phyloP scores from a whole-genome alignment of 805 yeast species.

The Jamesozyma gamospora region DNA sequence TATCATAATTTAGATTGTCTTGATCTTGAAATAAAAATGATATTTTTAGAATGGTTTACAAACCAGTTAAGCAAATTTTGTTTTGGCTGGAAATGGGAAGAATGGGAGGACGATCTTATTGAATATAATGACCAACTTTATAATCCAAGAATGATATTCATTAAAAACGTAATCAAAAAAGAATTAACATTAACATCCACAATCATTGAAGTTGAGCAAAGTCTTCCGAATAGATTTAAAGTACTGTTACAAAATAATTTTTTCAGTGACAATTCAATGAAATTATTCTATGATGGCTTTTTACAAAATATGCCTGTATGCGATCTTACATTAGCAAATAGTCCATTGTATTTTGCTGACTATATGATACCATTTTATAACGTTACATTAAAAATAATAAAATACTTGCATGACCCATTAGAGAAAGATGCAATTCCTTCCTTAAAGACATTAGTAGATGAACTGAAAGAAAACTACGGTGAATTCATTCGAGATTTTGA shows the following conservation, averaged over 20 bases:
- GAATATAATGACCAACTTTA: conserved; percentile 33
- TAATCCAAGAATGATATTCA: conserved; percentile 63
- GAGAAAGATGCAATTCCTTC: conserved; percentile 15
- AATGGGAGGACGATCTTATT: conserved; percentile 57
- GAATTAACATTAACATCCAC: conserved; percentile 68
- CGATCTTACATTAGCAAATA: conserved; percentile 16
- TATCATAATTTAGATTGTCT: conserved; percentile 50
- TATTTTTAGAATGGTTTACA: conserved; percentile 78
- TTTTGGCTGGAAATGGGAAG: conserved; percentile 92
- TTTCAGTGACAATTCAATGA: conserved; percentile 23
- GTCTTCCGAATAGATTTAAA: conserved; percentile 48
- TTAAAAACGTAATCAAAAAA: conserved; percentile 64
- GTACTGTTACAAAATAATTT: conserved; percentile 34
- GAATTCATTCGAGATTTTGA: conserved; percentile 29
- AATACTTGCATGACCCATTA: conserved; percentile 20
- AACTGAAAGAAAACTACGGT: conserved; percentile 15
- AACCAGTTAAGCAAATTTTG: conserved; percentile 82
- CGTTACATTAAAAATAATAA: conserved; percentile 27
- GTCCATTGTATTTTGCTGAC: conserved; percentile 28
- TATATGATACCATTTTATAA: conserved; percentile 27
- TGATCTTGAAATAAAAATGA: conserved; percentile 60
- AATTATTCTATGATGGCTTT: conserved; percentile 25
- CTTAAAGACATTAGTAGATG: conserved; percentile 14
- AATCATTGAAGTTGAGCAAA: conserved; percentile 47
- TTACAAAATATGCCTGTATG: conserved; percentile 11